Evolutionary conservation across 2,329 filamentous ascomycete species (phyloP), one percentile per base, ranked within the genome.

Genomic region (Talaromyces albobiverticillius): DNA sequence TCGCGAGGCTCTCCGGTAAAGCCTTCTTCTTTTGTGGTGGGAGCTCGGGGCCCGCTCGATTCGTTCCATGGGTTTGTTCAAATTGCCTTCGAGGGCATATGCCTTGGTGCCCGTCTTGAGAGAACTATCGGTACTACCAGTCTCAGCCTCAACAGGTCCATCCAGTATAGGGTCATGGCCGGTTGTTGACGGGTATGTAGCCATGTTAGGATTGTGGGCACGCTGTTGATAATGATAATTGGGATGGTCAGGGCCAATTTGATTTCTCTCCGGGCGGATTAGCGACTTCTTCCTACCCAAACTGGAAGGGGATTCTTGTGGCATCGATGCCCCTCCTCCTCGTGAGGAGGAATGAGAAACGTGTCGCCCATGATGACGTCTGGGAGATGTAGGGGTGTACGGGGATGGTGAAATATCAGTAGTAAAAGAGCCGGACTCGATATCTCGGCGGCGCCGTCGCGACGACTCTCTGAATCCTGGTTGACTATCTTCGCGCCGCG

Each of bases 221-320:
- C 96, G 92, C 70, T 95, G 89, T 62, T 90, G 86, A 73, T 99
- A 99, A 74, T 96, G 83, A 68, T 96, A 99, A 71, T 97, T 95
- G 13, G 92, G 91, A 69, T 97, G 91, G 62, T 92, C 88, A 60
- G 82, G 85, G 62, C 92, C 88, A 62, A 95, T 90, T 62, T 88
- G 84, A 65, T 88, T 88, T 61, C 94, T 84, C 74, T 99, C 94
- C 1, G 94, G 94, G 58, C 89, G 82, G 67, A 99, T 86, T 59
- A 99, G 78, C 71, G 90, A 96, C 69, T 88, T 85, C 74, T 97
- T 97, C 63, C 92, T 85, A 57, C 73, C 71, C 54, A 56, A 20
- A 11, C 34, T 50, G 13, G 20, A 22, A 3, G 32, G 14, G 14
- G 54, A 36, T 9, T 36, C 41, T 14, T 46, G 32, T 22, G 22